Percentiles rank a stretch among this genome's conserved stretches.
phyloP scores from a whole-genome alignment of 768 basidiomycete genomes.

The Rhizopogon vinicolor region DNA sequence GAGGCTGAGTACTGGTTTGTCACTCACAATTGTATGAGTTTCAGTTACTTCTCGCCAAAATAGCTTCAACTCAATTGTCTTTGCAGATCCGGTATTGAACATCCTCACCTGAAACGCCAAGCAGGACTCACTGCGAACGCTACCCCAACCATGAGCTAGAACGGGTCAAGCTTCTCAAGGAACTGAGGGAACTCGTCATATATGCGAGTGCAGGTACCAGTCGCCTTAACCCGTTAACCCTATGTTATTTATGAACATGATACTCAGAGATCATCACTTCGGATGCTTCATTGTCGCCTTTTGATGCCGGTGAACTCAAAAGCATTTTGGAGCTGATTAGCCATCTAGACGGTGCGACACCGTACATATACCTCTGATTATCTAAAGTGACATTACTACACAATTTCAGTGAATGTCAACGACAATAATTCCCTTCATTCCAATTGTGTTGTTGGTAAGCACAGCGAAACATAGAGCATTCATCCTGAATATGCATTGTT shows the following conservation, averaged over 20 bases:
- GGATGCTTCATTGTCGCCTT: conserved; percentile 2
- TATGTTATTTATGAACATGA: neutral
- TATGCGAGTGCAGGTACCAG: conserved; percentile 4
- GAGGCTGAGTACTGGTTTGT: conserved; percentile 5
- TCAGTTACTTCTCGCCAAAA: neutral
- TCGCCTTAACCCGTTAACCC: neutral
- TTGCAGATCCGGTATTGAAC: neutral
- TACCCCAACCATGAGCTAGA: neutral
- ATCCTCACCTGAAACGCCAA: neutral
- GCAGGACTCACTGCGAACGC: conserved; percentile 1
- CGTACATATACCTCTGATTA: neutral
- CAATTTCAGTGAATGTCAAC: neutral
- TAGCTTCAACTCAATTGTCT: neutral
- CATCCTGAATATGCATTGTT: neutral
- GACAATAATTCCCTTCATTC: conserved; percentile 1
- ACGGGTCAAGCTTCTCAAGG: neutral
- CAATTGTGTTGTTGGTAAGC: conserved; percentile 4
- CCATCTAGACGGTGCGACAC: neutral
- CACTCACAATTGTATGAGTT: neutral
- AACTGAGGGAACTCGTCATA: conserved; percentile 1
- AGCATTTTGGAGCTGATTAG: neutral
- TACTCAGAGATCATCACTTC: neutral
- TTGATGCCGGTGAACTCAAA: conserved; percentile 2
- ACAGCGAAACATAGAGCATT: too few relatives aligned
- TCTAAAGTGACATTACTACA: neutral